Evolutionary conservation across 1,284 basidiomycete species (phyloP).

Genomic region (Microbotryomycetes sp.): DNA sequence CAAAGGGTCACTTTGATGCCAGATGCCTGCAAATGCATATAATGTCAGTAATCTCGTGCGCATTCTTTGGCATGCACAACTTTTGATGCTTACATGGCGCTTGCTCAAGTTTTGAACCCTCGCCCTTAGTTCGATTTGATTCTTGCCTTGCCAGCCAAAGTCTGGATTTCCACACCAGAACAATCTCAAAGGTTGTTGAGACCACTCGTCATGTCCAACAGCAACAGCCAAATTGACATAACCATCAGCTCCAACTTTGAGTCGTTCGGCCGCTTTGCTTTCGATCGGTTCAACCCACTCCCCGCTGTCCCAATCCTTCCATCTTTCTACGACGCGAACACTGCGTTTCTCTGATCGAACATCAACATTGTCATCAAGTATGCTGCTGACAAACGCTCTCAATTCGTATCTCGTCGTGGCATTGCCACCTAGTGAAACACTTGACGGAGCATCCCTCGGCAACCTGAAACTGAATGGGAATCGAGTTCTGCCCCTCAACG

Average conservation of each 20-base stretch:
- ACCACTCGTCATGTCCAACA: conserved; percentile 15
- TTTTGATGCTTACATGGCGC: conserved; percentile 15
- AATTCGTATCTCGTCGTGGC: conserved; percentile 35
- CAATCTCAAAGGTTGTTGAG: conserved; percentile 13
- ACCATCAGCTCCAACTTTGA: conserved; percentile 13
- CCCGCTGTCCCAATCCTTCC: conserved; percentile 22
- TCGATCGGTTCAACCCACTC: conserved; percentile 11
- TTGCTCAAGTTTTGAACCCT: conserved; percentile 22
- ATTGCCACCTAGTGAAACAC: conserved; percentile 33
- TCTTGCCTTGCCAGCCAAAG: conserved; percentile 14
- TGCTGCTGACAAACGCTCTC: conserved; percentile 29
- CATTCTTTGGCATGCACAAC: background rate
- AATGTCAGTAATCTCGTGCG: background rate
- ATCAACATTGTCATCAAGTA: conserved; percentile 29
- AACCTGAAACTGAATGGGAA: conserved; percentile 37
- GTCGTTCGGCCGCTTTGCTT: conserved; percentile 8
- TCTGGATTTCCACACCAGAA: conserved; percentile 25
- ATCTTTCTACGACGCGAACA: conserved; percentile 28
- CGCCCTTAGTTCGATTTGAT: conserved; percentile 14
- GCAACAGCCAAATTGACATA: conserved; percentile 13
- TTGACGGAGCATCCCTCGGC: conserved; percentile 34
- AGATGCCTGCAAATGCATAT: conserved; percentile 27
- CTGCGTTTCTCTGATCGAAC: conserved; percentile 16
- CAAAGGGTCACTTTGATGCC: conserved; percentile 34
- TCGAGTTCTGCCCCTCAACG: conserved; percentile 37